Conservation (phyloP, 169 alveolate genomes). For the Plasmodium blacklocki region DNA sequence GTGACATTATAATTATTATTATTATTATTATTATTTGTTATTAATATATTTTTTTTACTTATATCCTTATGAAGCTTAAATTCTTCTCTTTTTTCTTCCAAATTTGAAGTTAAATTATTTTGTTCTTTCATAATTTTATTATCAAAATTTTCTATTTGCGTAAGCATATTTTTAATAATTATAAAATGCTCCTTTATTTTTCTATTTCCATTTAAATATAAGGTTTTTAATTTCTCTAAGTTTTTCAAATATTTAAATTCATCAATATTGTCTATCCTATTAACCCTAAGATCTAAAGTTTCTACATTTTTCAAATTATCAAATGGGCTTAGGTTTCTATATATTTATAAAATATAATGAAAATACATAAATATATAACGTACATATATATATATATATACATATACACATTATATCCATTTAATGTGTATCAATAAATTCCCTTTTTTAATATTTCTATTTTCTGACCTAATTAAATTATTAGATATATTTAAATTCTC, state of each 20-base stretch:
- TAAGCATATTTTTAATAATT: slow-evolving; percentile 33
- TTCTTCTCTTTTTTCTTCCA: slow-evolving; percentile 2
- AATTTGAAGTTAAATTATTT: background rate
- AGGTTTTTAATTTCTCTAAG: slow-evolving; percentile 19
- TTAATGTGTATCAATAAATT: background rate
- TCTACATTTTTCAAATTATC: slow-evolving; percentile 19
- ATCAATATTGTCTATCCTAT: slow-evolving; percentile 53
- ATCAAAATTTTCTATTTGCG: slow-evolving; percentile 46
- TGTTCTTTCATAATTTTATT: slow-evolving; percentile 44
- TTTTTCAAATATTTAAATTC: slow-evolving; percentile 46
- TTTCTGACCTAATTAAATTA: slow-evolving; percentile 55
- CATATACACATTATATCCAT: background rate
- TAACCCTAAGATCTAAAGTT: slow-evolving; percentile 50
- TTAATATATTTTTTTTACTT: background rate
- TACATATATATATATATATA: background rate
- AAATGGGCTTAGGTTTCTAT: slow-evolving; percentile 41
- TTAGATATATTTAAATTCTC: slow-evolving; percentile 43
- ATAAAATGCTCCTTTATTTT: slow-evolving; percentile 63
- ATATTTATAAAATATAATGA: background rate
- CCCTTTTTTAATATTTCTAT: background rate
- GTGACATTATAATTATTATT: background rate
- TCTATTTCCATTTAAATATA: slow-evolving; percentile 68
- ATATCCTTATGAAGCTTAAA: background rate
- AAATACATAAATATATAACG: background rate
- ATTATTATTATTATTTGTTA: background rate